phyloP scores from a whole-genome alignment of 768 basidiomycete species.

The Trametes sanguinea region DNA sequence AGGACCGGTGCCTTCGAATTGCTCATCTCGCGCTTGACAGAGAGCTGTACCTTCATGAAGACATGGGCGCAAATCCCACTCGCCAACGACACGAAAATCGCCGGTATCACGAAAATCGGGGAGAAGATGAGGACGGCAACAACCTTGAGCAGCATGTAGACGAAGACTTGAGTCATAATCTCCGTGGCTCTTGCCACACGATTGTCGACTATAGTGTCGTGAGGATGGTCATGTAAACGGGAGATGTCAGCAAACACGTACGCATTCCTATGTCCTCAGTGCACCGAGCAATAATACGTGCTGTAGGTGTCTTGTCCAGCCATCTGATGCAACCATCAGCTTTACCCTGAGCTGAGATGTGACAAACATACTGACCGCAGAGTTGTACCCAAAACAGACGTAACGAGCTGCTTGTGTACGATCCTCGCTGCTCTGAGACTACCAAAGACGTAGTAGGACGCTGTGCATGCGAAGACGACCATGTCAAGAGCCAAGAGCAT shows the following conservation, averaged over 20 bases:
- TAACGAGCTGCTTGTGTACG: conserved; percentile 54
- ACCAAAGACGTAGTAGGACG: conserved; percentile 44
- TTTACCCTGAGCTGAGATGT: conserved; percentile 42
- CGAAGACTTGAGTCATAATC: conserved; percentile 39
- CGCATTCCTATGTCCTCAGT: conserved; percentile 21
- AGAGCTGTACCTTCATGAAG: conserved; percentile 57
- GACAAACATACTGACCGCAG: conserved; percentile 39
- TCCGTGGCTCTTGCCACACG: conserved; percentile 30
- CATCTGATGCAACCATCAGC: conserved; percentile 40
- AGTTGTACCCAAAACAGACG: conserved; percentile 52
- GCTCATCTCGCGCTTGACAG: conserved; percentile 57
- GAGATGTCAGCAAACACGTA: neutral
- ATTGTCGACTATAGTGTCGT: conserved; percentile 34
- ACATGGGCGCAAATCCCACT: conserved; percentile 46
- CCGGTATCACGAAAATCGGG: conserved; percentile 44
- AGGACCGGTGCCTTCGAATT: conserved; percentile 50
- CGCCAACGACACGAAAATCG: conserved; percentile 35
- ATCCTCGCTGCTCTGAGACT: conserved; percentile 52
- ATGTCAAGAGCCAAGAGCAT: conserved; percentile 34
- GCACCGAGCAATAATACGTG: conserved; percentile 44
- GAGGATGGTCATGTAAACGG: neutral
- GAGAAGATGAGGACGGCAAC: conserved; percentile 40
- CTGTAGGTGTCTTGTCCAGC: conserved; percentile 50
- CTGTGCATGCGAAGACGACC: conserved; percentile 3
- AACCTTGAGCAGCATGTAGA: conserved; percentile 39